Conservation (phyloP, 2,329 filamentous ascomycete genomes). For the Pseudodiploospora longispora region DNA sequence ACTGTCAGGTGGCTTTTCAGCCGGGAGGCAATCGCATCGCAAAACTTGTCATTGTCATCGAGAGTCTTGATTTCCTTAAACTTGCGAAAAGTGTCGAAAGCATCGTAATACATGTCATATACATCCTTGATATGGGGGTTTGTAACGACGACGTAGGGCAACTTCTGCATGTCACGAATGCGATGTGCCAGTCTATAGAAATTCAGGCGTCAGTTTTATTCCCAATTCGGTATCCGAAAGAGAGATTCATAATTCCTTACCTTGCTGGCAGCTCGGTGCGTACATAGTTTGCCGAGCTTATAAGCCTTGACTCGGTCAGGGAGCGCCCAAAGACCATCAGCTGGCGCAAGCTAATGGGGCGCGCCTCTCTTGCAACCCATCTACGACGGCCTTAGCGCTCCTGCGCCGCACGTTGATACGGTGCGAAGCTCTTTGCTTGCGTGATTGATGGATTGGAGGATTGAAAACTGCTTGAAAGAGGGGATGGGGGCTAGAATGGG, state of each 20-base stretch:
- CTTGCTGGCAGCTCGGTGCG: conserved; percentile 65
- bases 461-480: conserved; percentile 11
- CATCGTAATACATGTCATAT: conserved; percentile 92
- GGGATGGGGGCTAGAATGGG: background rate
- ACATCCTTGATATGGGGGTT: conserved; percentile 91
- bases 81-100: conserved; percentile 86
- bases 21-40: conserved; percentile 68
- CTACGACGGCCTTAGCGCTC: conserved; percentile 34
- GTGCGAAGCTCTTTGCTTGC: background rate
- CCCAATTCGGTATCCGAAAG: background rate
- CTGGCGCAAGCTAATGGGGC: conserved; percentile 93
- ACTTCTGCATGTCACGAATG: conserved; percentile 91
- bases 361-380: conserved; percentile 87
- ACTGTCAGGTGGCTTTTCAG: conserved; percentile 84
- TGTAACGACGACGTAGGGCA: conserved; percentile 93
- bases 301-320: conserved; percentile 77
- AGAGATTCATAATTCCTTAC: conserved; percentile 5
- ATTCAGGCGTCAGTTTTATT: background rate
- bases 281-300: conserved; percentile 96
- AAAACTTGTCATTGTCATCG: conserved; percentile 85
- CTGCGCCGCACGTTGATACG: background rate
- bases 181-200: conserved; percentile 71
- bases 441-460: conserved; percentile 6
- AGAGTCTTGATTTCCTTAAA: conserved; percentile 75
- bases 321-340: conserved; percentile 96